A percentile compares a stretch with the other conserved stretches of the same genome.
Conservation (phyloP, 1,139 yeast genomes). For the Hanseniaspora sp. region DNA sequence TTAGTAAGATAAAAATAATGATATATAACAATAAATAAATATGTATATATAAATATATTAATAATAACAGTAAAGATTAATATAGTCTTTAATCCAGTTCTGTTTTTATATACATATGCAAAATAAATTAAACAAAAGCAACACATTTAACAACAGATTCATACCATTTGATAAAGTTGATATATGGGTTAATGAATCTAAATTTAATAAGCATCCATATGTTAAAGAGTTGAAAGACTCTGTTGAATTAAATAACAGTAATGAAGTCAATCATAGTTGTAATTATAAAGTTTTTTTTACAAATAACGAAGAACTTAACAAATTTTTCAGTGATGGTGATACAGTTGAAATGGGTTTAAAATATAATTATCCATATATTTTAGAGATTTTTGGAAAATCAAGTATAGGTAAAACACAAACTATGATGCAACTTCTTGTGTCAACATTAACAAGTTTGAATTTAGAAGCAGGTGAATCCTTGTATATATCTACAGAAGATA, state of each 20-base stretch:
- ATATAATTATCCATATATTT: conserved; percentile 11
- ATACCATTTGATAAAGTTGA: not conserved
- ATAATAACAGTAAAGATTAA: too few species aligned
- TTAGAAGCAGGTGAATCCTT: not conserved
- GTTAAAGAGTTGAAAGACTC: not conserved
- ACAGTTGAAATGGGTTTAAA: not conserved
- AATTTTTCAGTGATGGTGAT: not conserved
- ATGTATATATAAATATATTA: too few species aligned
- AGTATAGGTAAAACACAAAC: conserved; percentile 13
- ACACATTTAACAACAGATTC: not conserved
- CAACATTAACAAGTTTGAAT: not conserved
- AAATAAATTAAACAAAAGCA: not conserved
- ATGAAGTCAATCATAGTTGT: not conserved
- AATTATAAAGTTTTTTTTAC: not conserved
- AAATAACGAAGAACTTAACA: not conserved
- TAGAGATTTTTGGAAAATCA: conserved; percentile 13
- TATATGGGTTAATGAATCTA: not conserved
- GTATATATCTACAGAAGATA: conserved; percentile 13
- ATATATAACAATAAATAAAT: too few species aligned
- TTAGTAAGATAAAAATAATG: too few species aligned
- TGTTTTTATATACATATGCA: not conserved
- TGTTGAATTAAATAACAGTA: not conserved
- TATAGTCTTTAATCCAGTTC: not conserved
- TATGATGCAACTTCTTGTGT: conserved; percentile 8
- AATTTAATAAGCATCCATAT: not conserved